Conservation (phyloP, 2,329 filamentous ascomycete species). For the Botrytis galanthina region DNA sequence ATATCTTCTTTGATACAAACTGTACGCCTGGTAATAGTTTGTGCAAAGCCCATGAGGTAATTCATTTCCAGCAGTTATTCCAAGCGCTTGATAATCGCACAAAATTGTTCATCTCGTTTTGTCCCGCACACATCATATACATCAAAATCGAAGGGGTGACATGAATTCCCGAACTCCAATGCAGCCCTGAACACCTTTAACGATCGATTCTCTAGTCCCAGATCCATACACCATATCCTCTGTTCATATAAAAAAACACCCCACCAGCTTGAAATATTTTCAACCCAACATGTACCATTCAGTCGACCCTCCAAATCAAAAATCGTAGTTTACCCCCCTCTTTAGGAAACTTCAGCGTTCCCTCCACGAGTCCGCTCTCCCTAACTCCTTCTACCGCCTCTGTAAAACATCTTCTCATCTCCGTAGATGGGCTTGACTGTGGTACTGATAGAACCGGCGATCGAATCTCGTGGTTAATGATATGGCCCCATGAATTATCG, state of each 20-base stretch:
- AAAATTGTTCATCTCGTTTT: not conserved
- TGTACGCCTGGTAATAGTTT: fast-evolving
- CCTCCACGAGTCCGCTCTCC: constrained; percentile 28
- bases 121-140: not conserved
- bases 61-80: not conserved
- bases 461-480: constrained; percentile 1
- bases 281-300: constrained; percentile 3
- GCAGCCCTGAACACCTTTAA: not conserved
- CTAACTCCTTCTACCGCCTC: constrained; percentile 27
- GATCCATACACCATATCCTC: not conserved
- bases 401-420: constrained; percentile 21
- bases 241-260: not conserved
- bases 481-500: not conserved
- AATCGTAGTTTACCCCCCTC: constrained; percentile 29
- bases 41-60: not conserved
- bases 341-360: constrained; percentile 23
- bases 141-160: not conserved
- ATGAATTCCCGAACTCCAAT: not conserved
- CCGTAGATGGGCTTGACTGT: not conserved
- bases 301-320: constrained; percentile 34
- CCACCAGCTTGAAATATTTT: not conserved
- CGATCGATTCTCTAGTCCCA: not conserved
- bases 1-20: not conserved
- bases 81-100: not conserved
- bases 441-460: not conserved